Percentiles rank a stretch among this genome's conserved stretches.
phyloP scores from a whole-genome alignment of 306 rosid genomes.

The Vigna unguiculata region DNA sequence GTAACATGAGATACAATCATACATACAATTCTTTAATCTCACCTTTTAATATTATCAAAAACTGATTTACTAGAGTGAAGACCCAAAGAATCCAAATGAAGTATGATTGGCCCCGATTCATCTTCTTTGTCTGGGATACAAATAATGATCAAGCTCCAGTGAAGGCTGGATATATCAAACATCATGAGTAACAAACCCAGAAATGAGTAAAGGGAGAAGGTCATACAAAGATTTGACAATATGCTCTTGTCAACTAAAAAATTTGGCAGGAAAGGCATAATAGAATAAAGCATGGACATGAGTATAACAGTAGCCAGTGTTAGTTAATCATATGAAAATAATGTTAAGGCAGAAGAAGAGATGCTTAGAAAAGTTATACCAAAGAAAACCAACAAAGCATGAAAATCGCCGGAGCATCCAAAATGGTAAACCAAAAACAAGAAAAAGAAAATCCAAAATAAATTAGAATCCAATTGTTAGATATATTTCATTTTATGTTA shows the following conservation, averaged over 20 bases:
- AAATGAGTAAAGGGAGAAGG: neutral
- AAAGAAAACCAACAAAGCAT: constrained; percentile 11
- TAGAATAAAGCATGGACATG: constrained; percentile 2
- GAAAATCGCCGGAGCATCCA: neutral
- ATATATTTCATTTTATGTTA: no score
- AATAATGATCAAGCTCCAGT: constrained; percentile 96
- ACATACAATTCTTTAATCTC: constrained; percentile 49
- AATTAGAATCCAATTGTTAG: neutral
- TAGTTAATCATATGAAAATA: constrained; percentile 31
- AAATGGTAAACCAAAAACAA: neutral
- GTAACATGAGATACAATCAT: constrained; percentile 23
- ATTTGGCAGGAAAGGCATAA: constrained; percentile 28
- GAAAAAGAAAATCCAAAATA: neutral
- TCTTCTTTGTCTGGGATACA: constrained; percentile 87
- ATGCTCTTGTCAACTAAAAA: neutral
- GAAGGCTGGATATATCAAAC: constrained; percentile 63
- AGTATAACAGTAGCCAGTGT: neutral
- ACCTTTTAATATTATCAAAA: constrained; percentile 83
- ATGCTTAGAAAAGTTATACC: neutral
- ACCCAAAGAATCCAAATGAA: constrained; percentile 93
- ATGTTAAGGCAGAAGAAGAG: neutral
- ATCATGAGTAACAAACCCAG: constrained; percentile 47
- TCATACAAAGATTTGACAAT: constrained; percentile 25
- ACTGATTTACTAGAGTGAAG: constrained; percentile 81
- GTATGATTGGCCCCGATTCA: constrained; percentile 85